These are phyloP conservation scores for Coelastrella sp. DNA, from an alignment of 139 green algal genomes.

Conservation along the genomic window DNA sequence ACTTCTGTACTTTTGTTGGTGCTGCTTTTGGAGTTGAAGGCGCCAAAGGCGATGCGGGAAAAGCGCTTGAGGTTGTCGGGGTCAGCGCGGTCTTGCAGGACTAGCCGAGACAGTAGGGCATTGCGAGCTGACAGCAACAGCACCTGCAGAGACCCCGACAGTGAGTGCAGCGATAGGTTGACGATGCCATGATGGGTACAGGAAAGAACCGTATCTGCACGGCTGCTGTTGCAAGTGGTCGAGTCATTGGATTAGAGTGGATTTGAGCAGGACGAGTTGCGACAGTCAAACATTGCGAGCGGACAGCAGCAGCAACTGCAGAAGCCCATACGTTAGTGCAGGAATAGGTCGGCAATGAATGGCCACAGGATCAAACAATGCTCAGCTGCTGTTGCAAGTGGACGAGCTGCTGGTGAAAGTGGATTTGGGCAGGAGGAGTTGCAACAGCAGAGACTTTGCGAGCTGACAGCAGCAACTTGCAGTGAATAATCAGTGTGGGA, in stretches of 20 bases:
- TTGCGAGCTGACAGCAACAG: constrained; percentile 79
- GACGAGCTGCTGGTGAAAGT: too few relatives aligned
- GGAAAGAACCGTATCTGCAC: too few relatives aligned
- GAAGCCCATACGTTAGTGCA: not conserved
- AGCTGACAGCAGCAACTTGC: constrained; percentile 78
- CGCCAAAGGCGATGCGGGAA: constrained; percentile 70
- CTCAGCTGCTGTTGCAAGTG: too few relatives aligned
- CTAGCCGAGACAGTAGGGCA: constrained; percentile 74
- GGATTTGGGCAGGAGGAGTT: constrained; percentile 64
- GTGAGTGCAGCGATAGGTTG: not conserved
- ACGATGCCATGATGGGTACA: not conserved
- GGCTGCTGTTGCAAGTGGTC: too few relatives aligned
- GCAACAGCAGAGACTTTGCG: constrained; percentile 78
- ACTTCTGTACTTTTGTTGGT: constrained; percentile 5
- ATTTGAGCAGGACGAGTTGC: constrained; percentile 66
- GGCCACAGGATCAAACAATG: too few relatives aligned
- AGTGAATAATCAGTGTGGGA: too few relatives aligned
- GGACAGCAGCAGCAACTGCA: constrained; percentile 78
- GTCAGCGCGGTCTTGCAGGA: constrained; percentile 60
- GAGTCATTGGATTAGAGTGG: too few relatives aligned
- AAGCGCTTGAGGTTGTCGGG: constrained; percentile 61
- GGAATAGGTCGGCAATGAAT: not conserved
- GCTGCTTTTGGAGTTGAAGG: constrained; percentile 48
- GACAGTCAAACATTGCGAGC: constrained; percentile 77
- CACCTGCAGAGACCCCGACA: constrained; percentile 57